These are phyloP conservation scores for Posidonia australis DNA, from an alignment of 106 monocot genomes.

Conservation along the genomic window DNA sequence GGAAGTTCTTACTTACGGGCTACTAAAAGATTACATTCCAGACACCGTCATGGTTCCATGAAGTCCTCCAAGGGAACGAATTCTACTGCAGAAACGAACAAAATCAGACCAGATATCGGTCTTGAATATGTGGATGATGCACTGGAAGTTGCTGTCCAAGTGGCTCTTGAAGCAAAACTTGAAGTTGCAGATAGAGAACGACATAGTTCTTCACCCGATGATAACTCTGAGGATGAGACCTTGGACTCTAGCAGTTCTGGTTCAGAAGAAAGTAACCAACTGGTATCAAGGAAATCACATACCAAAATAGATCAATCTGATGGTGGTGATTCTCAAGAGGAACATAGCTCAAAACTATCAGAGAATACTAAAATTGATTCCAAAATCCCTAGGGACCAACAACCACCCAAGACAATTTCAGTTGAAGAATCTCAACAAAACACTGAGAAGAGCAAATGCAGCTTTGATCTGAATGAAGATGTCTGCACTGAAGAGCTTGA, in stretches of 20 bases:
- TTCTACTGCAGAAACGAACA: background rate
- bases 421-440: slow-evolving; percentile 10
- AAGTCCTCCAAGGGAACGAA: slow-evolving; percentile 2
- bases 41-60: background rate
- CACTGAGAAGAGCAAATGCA: slow-evolving; percentile 9
- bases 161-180: slow-evolving; percentile 64
- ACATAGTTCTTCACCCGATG: slow-evolving; percentile 51
- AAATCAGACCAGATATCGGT: slow-evolving; percentile 18
- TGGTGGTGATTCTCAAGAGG: slow-evolving; percentile 13
- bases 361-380: slow-evolving; percentile 6
- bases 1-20: background rate
- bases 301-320: slow-evolving; percentile 17
- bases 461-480: slow-evolving; percentile 74
- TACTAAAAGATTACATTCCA: background rate
- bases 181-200: slow-evolving; percentile 71
- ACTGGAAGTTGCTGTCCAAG: slow-evolving; percentile 56
- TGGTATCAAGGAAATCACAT: slow-evolving; percentile 9
- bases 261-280: slow-evolving; percentile 10
- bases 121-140: slow-evolving; percentile 58
- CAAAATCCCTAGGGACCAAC: slow-evolving; percentile 12
- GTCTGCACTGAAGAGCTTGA: slow-evolving; percentile 30
- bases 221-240: slow-evolving; percentile 16
- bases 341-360: slow-evolving; percentile 13
- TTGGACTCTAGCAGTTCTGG: slow-evolving; percentile 5
- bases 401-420: background rate